Base-by-base conservation (phyloP, 2,329 filamentous ascomycete species). In the Cordyceps cicadae region DNA sequence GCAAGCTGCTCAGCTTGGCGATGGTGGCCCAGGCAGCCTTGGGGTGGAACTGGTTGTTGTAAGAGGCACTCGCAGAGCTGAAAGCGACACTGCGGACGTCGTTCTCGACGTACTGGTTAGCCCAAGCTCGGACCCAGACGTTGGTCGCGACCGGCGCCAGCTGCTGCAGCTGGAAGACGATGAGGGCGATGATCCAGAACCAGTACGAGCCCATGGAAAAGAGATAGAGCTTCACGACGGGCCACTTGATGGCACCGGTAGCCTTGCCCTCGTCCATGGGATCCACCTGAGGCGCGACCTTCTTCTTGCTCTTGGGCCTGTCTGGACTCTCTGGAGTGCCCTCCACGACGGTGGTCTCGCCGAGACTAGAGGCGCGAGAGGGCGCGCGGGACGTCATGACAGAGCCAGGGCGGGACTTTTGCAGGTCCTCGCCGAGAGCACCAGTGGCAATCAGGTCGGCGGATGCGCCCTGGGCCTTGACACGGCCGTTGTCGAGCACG, bases 121-220 rank as follows among this genome's bases (percentile, higher is more conserved):
- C 89, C 94, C 94, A 99, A 71, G 93, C 81, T 67, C 90, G 85
- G 68, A 99, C 96, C 94, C 94, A 99, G 55, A 97, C 76, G 68
- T 94, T 97, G 41, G 92, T 95, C 0, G 88, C 90, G 2, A 97
- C 88, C 26, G 89, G 89, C 4, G 89, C 88, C 39, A 96, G 72
- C 71, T 99, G 94, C 70, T 97, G 92, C 50, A 88, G 76, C 32
- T 81, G 81, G 69, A 99, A 97, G 43, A 92, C 87, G 5, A 86
- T 66, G 15, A 86, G 75, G 21, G 92, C 89, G 41, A 89, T 76
- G 53, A 88, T 73, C 94, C 94, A 99, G 76, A 96, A 99, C 81
- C 90, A 92, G 90, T 92, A 96, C 5, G 87, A 82, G n/a, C 94
- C 94, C 94, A 99, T 99, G 64, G 92, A 84, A 62, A 76, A 77